phyloP scores from a whole-genome alignment of 176 grass and related monocot genomes.

The Phoenix dactylifera region DNA sequence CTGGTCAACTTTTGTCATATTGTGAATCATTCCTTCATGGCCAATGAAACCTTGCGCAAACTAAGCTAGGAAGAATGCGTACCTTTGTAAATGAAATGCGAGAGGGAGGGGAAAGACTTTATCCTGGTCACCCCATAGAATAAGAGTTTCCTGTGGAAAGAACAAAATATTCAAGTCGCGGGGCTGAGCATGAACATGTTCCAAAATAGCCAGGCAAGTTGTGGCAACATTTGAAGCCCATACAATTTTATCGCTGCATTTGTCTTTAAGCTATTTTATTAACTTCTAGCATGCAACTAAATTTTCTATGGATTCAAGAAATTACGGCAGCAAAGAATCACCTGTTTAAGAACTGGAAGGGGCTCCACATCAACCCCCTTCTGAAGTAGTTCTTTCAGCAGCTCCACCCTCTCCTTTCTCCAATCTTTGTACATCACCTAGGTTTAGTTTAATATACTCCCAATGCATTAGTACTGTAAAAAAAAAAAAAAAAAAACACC shows the following conservation, averaged over 20 bases:
- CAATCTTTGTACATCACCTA: conserved; percentile 65
- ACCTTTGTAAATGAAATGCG: conserved; percentile 63
- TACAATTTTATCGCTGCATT: not conserved
- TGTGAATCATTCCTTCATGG: too few species aligned
- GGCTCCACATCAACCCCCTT: conserved; percentile 45
- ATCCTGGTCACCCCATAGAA: conserved; percentile 90
- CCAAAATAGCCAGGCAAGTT: not conserved
- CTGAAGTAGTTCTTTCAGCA: conserved; percentile 58
- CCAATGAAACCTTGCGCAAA: not conserved
- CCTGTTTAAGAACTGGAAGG: conserved; percentile 64
- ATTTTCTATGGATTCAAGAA: not conserved
- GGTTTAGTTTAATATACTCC: too few species aligned
- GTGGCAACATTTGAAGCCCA: not conserved
- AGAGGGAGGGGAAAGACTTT: conserved; percentile 57
- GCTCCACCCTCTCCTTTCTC: conserved; percentile 61
- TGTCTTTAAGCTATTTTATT: too few species aligned
- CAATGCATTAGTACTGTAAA: too few species aligned
- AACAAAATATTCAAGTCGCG: not conserved
- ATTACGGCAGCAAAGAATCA: not conserved
- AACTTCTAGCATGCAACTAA: too few species aligned
- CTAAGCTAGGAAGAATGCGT: not conserved
- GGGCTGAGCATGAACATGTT: not conserved
- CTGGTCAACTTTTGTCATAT: too few species aligned
- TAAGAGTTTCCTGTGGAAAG: conserved; percentile 38
- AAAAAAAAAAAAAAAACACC: too few species aligned